Percentiles rank a stretch among this genome's conserved stretches.
Evolutionary conservation across 352 stramenopile species (phyloP).

Genomic region (Pythium aquatile): DNA sequence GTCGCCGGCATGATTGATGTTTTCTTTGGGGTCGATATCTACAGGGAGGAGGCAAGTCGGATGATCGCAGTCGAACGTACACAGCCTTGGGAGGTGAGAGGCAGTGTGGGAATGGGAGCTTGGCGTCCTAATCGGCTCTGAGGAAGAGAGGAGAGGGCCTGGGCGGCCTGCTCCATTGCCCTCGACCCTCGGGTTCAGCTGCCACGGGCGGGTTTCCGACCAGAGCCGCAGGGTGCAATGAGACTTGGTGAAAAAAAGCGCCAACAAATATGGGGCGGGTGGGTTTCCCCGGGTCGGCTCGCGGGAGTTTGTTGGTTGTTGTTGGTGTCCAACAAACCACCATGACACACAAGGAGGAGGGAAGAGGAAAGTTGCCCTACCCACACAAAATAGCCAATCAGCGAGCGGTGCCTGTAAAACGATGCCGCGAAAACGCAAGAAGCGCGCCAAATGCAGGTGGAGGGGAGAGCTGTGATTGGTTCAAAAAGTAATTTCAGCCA

Average conservation of each 20-base stretch:
- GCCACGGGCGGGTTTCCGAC: slow-evolving; percentile 7
- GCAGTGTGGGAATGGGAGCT: not conserved
- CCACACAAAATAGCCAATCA: slow-evolving; percentile 10
- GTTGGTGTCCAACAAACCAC: slow-evolving; percentile 7
- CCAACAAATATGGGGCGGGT: slow-evolving; percentile 6
- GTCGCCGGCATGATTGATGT: slow-evolving; percentile 9
- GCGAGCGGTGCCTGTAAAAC: not conserved
- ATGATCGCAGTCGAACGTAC: slow-evolving; percentile 2
- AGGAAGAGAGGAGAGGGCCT: not conserved
- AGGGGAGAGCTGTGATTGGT: slow-evolving; percentile 19
- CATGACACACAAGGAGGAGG: not conserved
- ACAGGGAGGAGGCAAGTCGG: not conserved
- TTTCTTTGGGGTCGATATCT: not conserved
- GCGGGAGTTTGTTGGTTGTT: slow-evolving; percentile 11
- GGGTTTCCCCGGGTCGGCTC: slow-evolving; percentile 13
- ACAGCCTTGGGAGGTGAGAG: not conserved
- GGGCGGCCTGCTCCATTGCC: not conserved
- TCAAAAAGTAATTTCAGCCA: slow-evolving; percentile 18
- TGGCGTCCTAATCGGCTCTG: slow-evolving; percentile 22
- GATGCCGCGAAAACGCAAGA: slow-evolving; percentile 19
- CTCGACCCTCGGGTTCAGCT: slow-evolving; percentile 12
- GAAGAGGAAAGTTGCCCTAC: slow-evolving; percentile 6
- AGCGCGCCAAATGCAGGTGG: slow-evolving; percentile 25
- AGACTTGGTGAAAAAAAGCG: slow-evolving; percentile 10
- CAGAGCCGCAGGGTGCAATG: slow-evolving; percentile 1